Percentiles rank a stretch among this genome's conserved stretches.
Evolutionary conservation across 805 yeast species (phyloP).

Genomic region (Ogataea siamensis): DNA sequence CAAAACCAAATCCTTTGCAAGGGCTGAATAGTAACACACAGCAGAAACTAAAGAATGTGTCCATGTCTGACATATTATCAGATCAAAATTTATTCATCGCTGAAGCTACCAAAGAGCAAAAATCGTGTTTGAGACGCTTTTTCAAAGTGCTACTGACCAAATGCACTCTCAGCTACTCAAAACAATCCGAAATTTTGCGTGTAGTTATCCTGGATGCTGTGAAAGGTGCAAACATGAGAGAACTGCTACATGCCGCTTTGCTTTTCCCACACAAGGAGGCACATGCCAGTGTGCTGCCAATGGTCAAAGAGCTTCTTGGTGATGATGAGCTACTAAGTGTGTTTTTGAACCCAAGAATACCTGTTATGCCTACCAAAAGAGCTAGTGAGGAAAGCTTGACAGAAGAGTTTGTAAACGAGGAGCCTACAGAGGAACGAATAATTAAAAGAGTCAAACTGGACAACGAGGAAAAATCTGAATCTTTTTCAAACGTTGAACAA

Average conservation of each 20-base stretch:
- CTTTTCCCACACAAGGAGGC: slow-evolving; percentile 62
- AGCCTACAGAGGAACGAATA: slow-evolving; percentile 7
- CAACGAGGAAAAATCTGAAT: slow-evolving; percentile 7
- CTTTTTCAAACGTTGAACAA: slow-evolving; percentile 13
- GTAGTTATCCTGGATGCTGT: slow-evolving; percentile 41
- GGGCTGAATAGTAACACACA: slow-evolving; percentile 15
- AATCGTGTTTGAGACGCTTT: slow-evolving; percentile 41
- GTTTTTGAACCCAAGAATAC: slow-evolving; percentile 74
- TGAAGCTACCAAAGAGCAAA: slow-evolving; percentile 40
- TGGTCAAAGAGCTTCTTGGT: slow-evolving; percentile 53
- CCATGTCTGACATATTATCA: slow-evolving; percentile 66
- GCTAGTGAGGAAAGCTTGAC: slow-evolving; percentile 1
- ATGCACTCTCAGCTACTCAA: slow-evolving; percentile 57
- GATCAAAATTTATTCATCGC: slow-evolving; percentile 56
- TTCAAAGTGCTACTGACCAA: slow-evolving; percentile 47
- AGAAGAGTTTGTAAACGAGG: slow-evolving; percentile 5
- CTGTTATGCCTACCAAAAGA: slow-evolving; percentile 36
- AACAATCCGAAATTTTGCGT: slow-evolving; percentile 56
- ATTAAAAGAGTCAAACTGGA: slow-evolving; percentile 4
- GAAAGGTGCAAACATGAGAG: slow-evolving; percentile 22
- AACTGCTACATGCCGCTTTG: slow-evolving; percentile 50
- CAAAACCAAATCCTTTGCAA: slow-evolving; percentile 37
- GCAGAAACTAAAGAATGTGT: slow-evolving; percentile 39
- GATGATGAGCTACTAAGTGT: slow-evolving; percentile 53
- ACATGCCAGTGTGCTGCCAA: slow-evolving; percentile 62